Evolutionary conservation across 108 stramenopile species (phyloP), one percentile per base, ranked within the genome.

Genomic region (Pseudonitzschia delicatissima): DNA sequence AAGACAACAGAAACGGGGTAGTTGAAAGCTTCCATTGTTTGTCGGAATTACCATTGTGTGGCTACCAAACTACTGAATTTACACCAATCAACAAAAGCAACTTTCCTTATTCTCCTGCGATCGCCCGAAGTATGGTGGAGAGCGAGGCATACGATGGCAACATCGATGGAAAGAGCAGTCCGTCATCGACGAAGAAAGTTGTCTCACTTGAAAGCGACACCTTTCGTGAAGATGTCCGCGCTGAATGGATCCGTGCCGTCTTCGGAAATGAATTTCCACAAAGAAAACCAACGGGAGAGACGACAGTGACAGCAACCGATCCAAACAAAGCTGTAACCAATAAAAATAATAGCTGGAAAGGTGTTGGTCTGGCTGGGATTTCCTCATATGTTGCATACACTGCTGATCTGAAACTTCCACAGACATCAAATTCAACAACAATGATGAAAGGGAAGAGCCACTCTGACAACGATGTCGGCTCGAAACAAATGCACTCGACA

Each of bases 191-290:
- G 11, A 51, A 28, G 50, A 51, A 18, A 23, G 27, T 23, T 51
- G 11, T 51, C 13, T 27, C n/a, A 27, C 60, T 42, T 26, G 37
- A 27, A 61, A 4, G 23, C n/a, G 25, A 37, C 25, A 25, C 60
- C 0, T 61, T 61, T 27, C 60, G 60, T 29, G 39, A 61, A 4
- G 60, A 42, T 37, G 60, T 61, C 20, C 60, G 73, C 18, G 52
- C 77, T 35, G 86, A 86, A 63, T 92, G 87, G 87, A 81, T 88
- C 35, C 80, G 88, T 68, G 91, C 91, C 35, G 69, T 88, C 3
- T 92, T 92, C 67, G 91, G 91, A 34, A 51, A 25, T n/a, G 73
- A 80, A 29, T 85, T 77, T 62, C 78, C 71, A 52, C 69, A 78
- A 0, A 15, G 17, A 17, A 25, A 39, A 20, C 45, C 48, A 28